Evolutionary conservation across 805 yeast genomes (phyloP), one percentile per base, ranked within the genome.

Genomic region (Myxozyma kluyveri): DNA sequence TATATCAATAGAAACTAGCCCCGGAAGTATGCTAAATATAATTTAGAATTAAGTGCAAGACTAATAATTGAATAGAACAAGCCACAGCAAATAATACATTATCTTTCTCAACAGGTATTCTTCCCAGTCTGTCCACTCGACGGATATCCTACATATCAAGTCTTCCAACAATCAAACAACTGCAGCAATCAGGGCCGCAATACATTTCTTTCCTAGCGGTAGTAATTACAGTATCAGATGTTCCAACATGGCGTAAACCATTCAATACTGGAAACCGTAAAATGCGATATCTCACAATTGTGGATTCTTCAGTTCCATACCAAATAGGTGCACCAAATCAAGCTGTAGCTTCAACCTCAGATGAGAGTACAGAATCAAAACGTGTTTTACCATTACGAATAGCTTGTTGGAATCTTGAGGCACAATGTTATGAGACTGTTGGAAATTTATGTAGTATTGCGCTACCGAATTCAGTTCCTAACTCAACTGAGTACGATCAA

Each of bases 141-240:
- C 35, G 35, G 14, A 45, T 45, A 9, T 29, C 47, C n/a, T 50
- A 45, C 39, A 45, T 50, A 18, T 21, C 43, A 10, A 29, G 36
- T 12, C 40, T 50, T 19, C 50, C 54, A 2, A 22, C 31, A 12
- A 27, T 14, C 22, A 47, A 50, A n/a, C 37, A 45, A 14, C 31
- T 45, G n/a, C 35, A 24, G 14, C 26, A 21, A 9, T 38, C 32
- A 33, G 54, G 54, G 6, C 31, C 50, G 2, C 46, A 37, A n/a
- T 35, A 45, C 27, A 33, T 50, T 27, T 50, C 47, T 10, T 50
- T 50, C 26, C n/a, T 50, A 6, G 49, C 39, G 3, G 49, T 45
- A n/a, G 40, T 49, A 23, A 21, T 40, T 19, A 39, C 46, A 3
- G 32, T 49, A 2, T 49, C 53, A 12, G 21, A 22, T 3, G 38